phyloP scores from a whole-genome alignment of 495 filamentous ascomycete species.

The Lasiosphaeria ovina region DNA sequence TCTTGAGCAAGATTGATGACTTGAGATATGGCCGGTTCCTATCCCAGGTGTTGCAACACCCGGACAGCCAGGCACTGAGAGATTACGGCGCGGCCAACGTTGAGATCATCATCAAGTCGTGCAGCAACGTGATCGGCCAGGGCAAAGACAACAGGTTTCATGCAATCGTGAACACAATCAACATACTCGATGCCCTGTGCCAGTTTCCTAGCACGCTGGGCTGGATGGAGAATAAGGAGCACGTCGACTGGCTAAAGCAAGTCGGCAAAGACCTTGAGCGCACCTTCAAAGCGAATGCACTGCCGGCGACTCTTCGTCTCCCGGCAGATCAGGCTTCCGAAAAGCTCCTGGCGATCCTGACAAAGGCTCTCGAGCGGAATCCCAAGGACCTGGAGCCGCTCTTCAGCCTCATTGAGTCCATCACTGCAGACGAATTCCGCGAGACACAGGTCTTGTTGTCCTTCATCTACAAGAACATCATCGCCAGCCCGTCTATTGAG shows the following conservation, averaged over 20 bases:
- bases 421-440: constrained; percentile 80
- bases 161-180: constrained; percentile 83
- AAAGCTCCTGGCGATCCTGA: constrained; percentile 82
- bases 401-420: constrained; percentile 78
- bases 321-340: constrained; percentile 85
- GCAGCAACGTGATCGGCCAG: constrained; percentile 57
- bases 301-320: constrained; percentile 73
- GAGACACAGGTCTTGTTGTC: constrained; percentile 68
- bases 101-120: constrained; percentile 62
- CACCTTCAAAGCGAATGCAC: constrained; percentile 62
- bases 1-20: constrained; percentile 71
- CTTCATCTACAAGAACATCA: constrained; percentile 83
- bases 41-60: constrained; percentile 79
- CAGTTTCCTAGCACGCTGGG: constrained; percentile 55
- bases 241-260: constrained; percentile 64
- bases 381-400: constrained; percentile 81
- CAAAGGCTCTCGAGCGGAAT: constrained; percentile 69
- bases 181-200: constrained; percentile 73
- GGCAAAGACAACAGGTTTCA: constrained; percentile 62
- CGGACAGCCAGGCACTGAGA: constrained; percentile 70
- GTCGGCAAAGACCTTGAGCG: constrained; percentile 75
- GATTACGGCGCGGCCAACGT: constrained; percentile 71
- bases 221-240: constrained; percentile 77
- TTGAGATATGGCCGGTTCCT: constrained; percentile 90
- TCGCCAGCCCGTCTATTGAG: constrained; percentile 80